phyloP scores from a whole-genome alignment of 257 asterid species.

The Solanum medicagineum region DNA sequence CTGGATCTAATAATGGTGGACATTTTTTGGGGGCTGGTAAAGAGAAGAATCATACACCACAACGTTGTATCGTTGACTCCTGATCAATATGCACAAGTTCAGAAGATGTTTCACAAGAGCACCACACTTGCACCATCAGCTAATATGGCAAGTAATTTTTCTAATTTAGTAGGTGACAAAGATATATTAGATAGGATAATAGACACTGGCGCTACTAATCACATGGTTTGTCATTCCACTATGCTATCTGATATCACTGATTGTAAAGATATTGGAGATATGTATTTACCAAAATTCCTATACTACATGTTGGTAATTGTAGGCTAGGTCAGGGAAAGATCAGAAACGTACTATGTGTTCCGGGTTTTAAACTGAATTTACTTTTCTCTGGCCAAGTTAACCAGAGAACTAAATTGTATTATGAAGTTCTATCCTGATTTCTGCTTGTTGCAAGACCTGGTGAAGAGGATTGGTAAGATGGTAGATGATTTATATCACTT shows the following conservation, averaged over 20 bases:
- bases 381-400: neutral
- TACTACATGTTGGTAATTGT: neutral
- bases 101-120: neutral
- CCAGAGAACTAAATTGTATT: neutral
- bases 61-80: too few relatives aligned
- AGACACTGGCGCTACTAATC: neutral
- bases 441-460: neutral
- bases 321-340: neutral
- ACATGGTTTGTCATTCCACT: too few relatives aligned
- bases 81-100: neutral
- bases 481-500: neutral
- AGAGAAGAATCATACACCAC: neutral
- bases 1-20: neutral
- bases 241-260: neutral
- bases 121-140: neutral
- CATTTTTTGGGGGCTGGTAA: neutral
- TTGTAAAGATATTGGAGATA: neutral
- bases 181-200: too few relatives aligned
- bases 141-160: neutral
- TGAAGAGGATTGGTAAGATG: neutral
- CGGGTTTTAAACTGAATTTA: neutral
- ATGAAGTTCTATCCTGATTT: neutral
- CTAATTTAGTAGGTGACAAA: neutral
- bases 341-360: neutral
- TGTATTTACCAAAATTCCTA: neutral